These are phyloP conservation scores for Pichia inconspicua DNA, from an alignment of 1,139 yeast genomes.

Conservation along the genomic window DNA sequence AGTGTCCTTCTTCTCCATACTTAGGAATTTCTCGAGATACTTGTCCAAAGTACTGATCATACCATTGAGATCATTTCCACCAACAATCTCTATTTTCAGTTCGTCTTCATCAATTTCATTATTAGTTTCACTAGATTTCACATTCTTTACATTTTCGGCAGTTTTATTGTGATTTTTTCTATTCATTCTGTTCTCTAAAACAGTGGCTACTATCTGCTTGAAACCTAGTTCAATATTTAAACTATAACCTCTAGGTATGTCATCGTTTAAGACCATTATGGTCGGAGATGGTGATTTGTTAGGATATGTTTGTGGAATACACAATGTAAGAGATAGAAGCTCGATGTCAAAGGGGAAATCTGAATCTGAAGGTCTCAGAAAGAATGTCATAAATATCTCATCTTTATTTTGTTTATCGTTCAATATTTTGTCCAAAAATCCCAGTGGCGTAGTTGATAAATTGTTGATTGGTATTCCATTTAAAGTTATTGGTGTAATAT, in stretches of 20 bases:
- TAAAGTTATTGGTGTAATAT: constrained; percentile 20
- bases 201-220: constrained; percentile 38
- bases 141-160: neutral
- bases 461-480: constrained; percentile 22
- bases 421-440: constrained; percentile 15
- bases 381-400: constrained; percentile 23
- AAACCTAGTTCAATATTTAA: constrained; percentile 62
- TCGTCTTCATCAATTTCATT: constrained; percentile 11
- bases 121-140: constrained; percentile 3
- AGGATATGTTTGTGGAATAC: constrained; percentile 54
- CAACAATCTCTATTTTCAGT: constrained; percentile 30
- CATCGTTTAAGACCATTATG: constrained; percentile 50
- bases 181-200: constrained; percentile 25
- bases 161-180: constrained; percentile 11
- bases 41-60: constrained; percentile 50
- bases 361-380: constrained; percentile 55
- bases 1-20: constrained; percentile 50
- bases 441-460: constrained; percentile 16
- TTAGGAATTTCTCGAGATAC: constrained; percentile 49
- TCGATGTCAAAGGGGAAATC: constrained; percentile 64
- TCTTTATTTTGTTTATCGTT: constrained; percentile 13
- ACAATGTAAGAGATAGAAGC: constrained; percentile 41
- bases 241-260: constrained; percentile 67
- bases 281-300: constrained; percentile 32
- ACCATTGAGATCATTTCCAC: constrained; percentile 42